phyloP scores from a whole-genome alignment of 495 filamentous ascomycete genomes.

The Pyrenula aspistea region DNA sequence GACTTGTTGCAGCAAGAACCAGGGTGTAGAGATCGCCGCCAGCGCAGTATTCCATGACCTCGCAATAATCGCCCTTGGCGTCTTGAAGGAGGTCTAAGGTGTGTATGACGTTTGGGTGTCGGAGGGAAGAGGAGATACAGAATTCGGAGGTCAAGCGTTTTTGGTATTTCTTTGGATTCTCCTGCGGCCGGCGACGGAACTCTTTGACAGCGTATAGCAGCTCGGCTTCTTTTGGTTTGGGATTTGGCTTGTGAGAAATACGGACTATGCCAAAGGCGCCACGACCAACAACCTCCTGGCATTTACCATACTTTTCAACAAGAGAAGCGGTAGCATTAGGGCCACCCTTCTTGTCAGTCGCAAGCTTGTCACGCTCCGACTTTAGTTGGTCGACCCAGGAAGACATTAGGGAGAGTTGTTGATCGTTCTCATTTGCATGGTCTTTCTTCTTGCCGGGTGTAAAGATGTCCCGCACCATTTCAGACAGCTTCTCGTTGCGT shows the following conservation, averaged over 20 bases:
- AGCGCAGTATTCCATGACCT: conserved; percentile 99
- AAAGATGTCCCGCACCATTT: conserved; percentile 76
- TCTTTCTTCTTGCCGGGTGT: conserved; percentile 59
- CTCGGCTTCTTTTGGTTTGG: conserved; percentile 65
- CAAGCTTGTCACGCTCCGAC: conserved; percentile 68
- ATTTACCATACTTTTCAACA: conserved; percentile 97
- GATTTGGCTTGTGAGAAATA: conserved; percentile 92
- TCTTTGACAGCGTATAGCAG: conserved; percentile 97
- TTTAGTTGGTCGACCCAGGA: conserved; percentile 93
- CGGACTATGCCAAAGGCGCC: conserved; percentile 96
- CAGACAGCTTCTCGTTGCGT: conserved; percentile 89
- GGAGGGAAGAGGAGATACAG: conserved; percentile 93
- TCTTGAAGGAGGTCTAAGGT: conserved; percentile 92
- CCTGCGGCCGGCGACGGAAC: conserved; percentile 86
- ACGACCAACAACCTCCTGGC: conserved; percentile 94
- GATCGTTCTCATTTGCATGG: conserved; percentile 53
- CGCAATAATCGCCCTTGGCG: conserved; percentile 95
- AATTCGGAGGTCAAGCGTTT: conserved; percentile 98
- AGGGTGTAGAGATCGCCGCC: conserved; percentile 95
- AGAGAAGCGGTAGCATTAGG: conserved; percentile 69
- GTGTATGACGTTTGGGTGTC: conserved; percentile 97
- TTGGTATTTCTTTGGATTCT: conserved; percentile 92
- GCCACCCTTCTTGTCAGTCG: conserved; percentile 63
- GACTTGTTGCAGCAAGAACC: conserved; percentile 80
- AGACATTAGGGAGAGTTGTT: conserved; percentile 85